Percentiles rank a stretch among this genome's conserved stretches.
Conservation (phyloP, 495 filamentous ascomycete species). For the Pyrenopolyporus hunteri region DNA sequence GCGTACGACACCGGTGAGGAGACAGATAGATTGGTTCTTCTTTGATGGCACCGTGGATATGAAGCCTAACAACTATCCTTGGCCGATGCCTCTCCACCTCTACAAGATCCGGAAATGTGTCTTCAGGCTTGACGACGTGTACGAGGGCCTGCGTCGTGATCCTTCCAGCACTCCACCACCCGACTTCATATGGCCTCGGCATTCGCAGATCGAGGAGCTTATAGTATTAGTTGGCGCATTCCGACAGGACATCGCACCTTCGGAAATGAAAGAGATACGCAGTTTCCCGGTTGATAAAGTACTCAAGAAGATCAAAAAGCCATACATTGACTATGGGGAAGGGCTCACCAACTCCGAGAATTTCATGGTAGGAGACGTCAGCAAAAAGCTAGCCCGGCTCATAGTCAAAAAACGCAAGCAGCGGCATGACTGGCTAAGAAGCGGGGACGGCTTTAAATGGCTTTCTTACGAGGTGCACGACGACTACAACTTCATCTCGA, state of each 20-base stretch:
- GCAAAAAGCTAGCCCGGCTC: neutral
- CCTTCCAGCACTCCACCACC: neutral
- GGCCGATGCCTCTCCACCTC: neutral
- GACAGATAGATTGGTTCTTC: slow-evolving; percentile 21
- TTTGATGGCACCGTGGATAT: neutral
- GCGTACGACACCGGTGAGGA: neutral
- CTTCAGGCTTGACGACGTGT: slow-evolving; percentile 13
- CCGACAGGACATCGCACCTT: slow-evolving; percentile 4
- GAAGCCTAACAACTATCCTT: accelerated
- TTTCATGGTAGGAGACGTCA: slow-evolving; percentile 7
- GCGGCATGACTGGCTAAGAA: neutral
- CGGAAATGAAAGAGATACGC: slow-evolving; percentile 5
- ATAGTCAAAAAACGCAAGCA: neutral
- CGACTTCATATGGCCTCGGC: neutral
- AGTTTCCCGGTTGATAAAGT: neutral
- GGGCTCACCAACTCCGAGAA: neutral
- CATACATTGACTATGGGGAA: neutral
- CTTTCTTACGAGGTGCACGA: slow-evolving; percentile 6
- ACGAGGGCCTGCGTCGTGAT: neutral
- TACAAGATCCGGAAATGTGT: neutral
- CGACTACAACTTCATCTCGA: neutral
- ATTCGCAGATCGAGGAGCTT: slow-evolving; percentile 15
- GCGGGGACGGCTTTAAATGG: neutral
- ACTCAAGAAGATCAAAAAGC: neutral
- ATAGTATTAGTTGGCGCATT: slow-evolving; percentile 20